Base-by-base conservation (phyloP, 345 rosid genomes). In the Luvunga scandens region DNA sequence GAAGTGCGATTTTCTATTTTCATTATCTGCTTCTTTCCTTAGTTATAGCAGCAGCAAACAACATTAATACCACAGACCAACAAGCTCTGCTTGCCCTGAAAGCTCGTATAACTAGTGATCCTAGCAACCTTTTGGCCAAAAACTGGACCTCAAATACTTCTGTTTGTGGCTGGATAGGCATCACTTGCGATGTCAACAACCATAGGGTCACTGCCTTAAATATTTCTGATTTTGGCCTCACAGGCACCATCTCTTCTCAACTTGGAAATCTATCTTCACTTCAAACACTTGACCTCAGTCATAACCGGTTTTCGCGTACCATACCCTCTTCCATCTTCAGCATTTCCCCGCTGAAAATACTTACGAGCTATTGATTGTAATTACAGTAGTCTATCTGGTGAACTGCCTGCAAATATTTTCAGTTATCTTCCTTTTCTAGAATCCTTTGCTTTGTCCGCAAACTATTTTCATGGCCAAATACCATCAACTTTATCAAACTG, bases 141-240 rank as follows among this genome's bases (percentile, higher is more conserved):
- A 68, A 68, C 24, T 68, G 72, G 72, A 22, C 55, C 30, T 3
- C 55, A 66, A 66, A 10, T 60, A 22, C 27, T n/a, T 8, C 64
- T 60, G 30, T 60, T 8, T 60, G 64, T 2, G 24, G 24, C 24
- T 60, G 64, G 64, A 60, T 24, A 2, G 64, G 30, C 13, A n/a
- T 60, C 34, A 24, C 39, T 18, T 76, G 80, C 42, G 33, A 76
- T 63, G 56, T 55, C 7, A 53, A 1, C 18, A 53, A 7, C 22
- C 21, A 18, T 0, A 5, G 22, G 7, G 57, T 53, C 57, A 53
- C 22, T 5, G 57, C 7, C 57, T 80, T 80, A 50, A 22, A 71
- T 76, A 79, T 80, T 27, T 7, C 67, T 7, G 45, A 24, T 63
- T 55, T 81, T 72, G n/a, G 31, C 36, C 83, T 81, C 31, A n/a